Evolutionary conservation across 768 basidiomycete species (phyloP), one percentile per base, ranked within the genome.

Genomic region (Tricholoma bakamatsutake): DNA sequence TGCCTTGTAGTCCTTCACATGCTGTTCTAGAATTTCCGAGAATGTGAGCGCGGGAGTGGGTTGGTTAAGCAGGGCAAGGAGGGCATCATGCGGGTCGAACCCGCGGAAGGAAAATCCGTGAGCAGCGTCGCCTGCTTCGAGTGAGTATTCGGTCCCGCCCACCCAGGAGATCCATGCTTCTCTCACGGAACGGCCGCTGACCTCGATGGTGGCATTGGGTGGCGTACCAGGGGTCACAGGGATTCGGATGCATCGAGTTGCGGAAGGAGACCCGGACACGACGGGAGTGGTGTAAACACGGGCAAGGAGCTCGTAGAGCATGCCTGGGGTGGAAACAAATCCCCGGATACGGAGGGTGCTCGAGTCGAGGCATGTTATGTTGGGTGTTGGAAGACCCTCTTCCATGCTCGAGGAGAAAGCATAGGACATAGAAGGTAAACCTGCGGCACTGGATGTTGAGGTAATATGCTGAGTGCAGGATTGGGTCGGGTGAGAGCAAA

Each of bases 161-260:
- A 83, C 80, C 86, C 87, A 89, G 6, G 81, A 79, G 60, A 88
- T 68, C 84, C 82, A 87, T 0, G 82, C 75, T 56, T 84, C 82
- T 1, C 71, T 70, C 27, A 79, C 72, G 17, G 72, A 67, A 1
- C 66, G 59, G 18, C 66, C 69, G 6, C 64, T 66, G 12, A 89
- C 73, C 31, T 67, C 68, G 18, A 89, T 69, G 50, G 73, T 74
- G 24, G 73, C 74, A 53, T 82, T 82, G 7, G 71, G 68, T 4
- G 73, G 65, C 30, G 62, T 40, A 9, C 71, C 70, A 15, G 50
- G 67, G 1, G 67, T 39, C 17, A 69, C 69, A 3, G 71, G 69
- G 39, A 64, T 55, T 56, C 72, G 70, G 13, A 67, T 63, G 50
- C 74, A 76, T 57, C 61, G 64, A 1, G 70, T 53, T 2, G 59